Evolutionary conservation across 2,329 filamentous ascomycete genomes (phyloP).

Genomic region (Diplocarpon rosae): DNA sequence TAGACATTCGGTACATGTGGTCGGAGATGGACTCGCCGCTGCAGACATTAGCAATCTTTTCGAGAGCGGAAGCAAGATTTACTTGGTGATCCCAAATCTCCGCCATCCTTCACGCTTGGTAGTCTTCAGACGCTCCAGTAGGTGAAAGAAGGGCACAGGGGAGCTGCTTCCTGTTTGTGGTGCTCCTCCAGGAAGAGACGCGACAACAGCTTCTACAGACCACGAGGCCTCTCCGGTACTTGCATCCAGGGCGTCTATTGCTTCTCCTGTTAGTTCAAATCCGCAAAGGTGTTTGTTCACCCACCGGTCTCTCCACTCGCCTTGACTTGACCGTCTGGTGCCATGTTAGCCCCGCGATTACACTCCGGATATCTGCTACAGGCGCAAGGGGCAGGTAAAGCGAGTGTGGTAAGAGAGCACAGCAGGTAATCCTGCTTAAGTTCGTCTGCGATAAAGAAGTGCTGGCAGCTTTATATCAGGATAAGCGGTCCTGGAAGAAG

Average conservation of each 20-base stretch:
- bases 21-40: constrained; percentile 87
- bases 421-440: no score
- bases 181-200: constrained; percentile 48
- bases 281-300: not conserved
- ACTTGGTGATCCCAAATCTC: constrained; percentile 65
- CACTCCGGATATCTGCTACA: not conserved
- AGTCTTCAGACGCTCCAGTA: constrained; percentile 88
- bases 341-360: not conserved
- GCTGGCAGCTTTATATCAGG: no score
- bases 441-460: no score
- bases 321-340: not conserved
- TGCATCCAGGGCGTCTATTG: not conserved
- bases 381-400: not conserved
- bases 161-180: constrained; percentile 52
- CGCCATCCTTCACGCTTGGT: constrained; percentile 95
- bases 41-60: constrained; percentile 12
- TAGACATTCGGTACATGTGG: constrained; percentile 99
- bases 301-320: not conserved
- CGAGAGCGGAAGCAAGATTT: constrained; percentile 8
- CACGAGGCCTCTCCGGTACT: constrained; percentile 29
- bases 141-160: constrained; percentile 85
- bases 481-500: no score
- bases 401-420: not conserved
- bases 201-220: constrained; percentile 52
- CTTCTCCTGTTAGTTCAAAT: not conserved